Percentiles rank a stretch among this genome's conserved stretches.
Evolutionary conservation across 2,329 filamentous ascomycete species (phyloP).

Genomic region (Chaetothyriales sp.): DNA sequence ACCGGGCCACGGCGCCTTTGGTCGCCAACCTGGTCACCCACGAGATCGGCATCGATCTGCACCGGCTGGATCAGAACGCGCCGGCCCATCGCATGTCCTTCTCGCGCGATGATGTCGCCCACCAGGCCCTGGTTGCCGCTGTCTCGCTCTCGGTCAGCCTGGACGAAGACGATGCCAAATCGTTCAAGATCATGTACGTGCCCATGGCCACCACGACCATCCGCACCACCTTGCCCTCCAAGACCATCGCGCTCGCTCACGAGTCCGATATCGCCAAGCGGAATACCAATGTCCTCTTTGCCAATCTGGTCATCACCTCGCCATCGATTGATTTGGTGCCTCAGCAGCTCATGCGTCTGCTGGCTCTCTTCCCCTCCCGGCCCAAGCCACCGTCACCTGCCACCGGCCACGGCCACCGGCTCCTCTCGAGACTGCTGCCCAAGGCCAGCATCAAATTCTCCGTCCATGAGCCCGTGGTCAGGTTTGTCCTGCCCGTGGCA

Average conservation of each 20-base stretch:
- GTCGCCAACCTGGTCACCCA: slow-evolving; percentile 86
- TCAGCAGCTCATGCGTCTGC: slow-evolving; percentile 71
- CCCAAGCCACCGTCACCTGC: slow-evolving; percentile 23
- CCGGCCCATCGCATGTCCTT: slow-evolving; percentile 98
- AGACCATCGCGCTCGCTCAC: slow-evolving; percentile 69
- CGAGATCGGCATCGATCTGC: slow-evolving; percentile 83
- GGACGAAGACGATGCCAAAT: slow-evolving; percentile 74
- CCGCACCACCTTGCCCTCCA: slow-evolving; percentile 85
- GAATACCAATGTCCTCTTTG: slow-evolving; percentile 92
- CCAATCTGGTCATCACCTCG: slow-evolving; percentile 90
- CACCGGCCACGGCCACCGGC: slow-evolving; percentile 38
- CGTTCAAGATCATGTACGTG: slow-evolving; percentile 79
- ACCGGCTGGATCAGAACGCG: slow-evolving; percentile 80
- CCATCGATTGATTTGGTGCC: slow-evolving; percentile 88
- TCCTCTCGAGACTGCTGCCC: slow-evolving; percentile 82
- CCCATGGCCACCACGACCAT: slow-evolving; percentile 95
- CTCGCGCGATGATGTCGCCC: slow-evolving; percentile 77
- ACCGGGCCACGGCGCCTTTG: slow-evolving; percentile 55
- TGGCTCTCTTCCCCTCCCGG: slow-evolving; percentile 51
- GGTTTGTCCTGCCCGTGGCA: slow-evolving; percentile 74
- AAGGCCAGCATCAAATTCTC: slow-evolving; percentile 93
- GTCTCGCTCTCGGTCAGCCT: slow-evolving; percentile 85
- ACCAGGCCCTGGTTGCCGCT: slow-evolving; percentile 83
- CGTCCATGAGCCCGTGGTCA: slow-evolving; percentile 86
- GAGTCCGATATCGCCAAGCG: slow-evolving; percentile 61